A percentile compares a stretch with the other conserved stretches of the same genome.
phyloP scores from a whole-genome alignment of 2,329 filamentous ascomycete genomes.

The Trichoderma koningii region DNA sequence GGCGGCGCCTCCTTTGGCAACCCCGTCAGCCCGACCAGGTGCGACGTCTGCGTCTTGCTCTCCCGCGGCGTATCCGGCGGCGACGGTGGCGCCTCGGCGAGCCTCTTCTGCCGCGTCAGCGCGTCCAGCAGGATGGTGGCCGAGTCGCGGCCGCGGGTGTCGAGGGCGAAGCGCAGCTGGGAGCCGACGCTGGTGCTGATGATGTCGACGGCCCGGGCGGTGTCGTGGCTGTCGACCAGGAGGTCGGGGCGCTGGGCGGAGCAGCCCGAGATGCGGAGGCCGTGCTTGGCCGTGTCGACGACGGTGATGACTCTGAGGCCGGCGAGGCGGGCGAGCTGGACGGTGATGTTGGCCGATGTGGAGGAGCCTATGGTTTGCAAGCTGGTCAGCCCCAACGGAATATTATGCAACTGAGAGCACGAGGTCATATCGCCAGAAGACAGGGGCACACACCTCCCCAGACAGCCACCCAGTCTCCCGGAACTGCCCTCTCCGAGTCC shows the following conservation, averaged over 20 bases:
- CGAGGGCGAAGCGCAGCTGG: slow-evolving; percentile 66
- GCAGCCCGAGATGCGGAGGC: slow-evolving; percentile 55
- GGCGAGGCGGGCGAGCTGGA: slow-evolving; percentile 68
- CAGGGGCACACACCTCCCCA: slow-evolving; percentile 62
- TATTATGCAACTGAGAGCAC: too few relatives aligned
- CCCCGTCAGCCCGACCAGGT: slow-evolving; percentile 69
- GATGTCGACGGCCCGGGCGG: slow-evolving; percentile 64
- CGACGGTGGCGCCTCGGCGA: slow-evolving; percentile 36
- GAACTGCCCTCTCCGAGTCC: slow-evolving; percentile 53
- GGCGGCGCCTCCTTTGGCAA: slow-evolving; percentile 58
- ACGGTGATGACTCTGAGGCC: slow-evolving; percentile 67
- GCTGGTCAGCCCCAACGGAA: too few relatives aligned
- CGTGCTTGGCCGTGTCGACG: slow-evolving; percentile 68
- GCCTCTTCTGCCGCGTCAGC: slow-evolving; percentile 41
- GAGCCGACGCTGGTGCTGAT: slow-evolving; percentile 60
- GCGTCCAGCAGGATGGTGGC: slow-evolving; percentile 60
- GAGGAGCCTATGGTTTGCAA: slow-evolving; percentile 54
- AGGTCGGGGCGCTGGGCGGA: slow-evolving; percentile 56
- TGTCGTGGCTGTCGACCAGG: slow-evolving; percentile 66
- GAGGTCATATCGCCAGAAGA: too few relatives aligned
- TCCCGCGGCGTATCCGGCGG: slow-evolving; percentile 44
- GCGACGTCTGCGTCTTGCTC: slow-evolving; percentile 41
- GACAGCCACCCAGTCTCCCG: slow-evolving; percentile 70
- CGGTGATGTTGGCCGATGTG: slow-evolving; percentile 66
- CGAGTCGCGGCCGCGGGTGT: slow-evolving; percentile 67